Evolutionary conservation across 176 grass and related monocot genomes (phyloP).

Genomic region (Carex cristatella): DNA sequence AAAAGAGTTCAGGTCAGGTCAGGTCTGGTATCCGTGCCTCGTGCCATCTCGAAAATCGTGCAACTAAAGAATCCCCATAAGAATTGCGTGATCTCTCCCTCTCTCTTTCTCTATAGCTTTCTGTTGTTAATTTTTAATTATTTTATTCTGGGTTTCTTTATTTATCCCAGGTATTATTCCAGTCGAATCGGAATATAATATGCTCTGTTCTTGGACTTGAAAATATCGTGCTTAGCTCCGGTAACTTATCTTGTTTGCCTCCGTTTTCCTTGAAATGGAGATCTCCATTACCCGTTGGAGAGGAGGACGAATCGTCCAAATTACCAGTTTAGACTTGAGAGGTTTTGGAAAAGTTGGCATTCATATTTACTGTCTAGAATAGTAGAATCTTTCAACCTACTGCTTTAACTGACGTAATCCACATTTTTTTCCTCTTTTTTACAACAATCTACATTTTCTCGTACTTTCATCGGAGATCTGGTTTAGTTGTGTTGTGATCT

Average conservation of each 20-base stretch:
- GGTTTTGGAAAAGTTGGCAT: background rate
- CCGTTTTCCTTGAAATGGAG: background rate
- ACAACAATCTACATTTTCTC: background rate
- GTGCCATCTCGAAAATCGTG: constrained; percentile 35
- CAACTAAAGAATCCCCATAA: constrained; percentile 11
- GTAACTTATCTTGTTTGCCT: background rate
- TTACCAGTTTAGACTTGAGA: background rate
- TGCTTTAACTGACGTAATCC: constrained; percentile 19
- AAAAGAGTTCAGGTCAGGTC: constrained; percentile 6
- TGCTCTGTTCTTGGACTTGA: constrained; percentile 8
- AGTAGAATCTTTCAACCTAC: constrained; percentile 6
- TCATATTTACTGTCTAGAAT: background rate
- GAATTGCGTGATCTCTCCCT: constrained; percentile 28
- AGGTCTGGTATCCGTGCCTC: constrained; percentile 22
- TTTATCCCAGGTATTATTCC: constrained; percentile 21
- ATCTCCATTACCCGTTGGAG: background rate
- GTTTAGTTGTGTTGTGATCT: background rate
- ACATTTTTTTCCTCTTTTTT: background rate
- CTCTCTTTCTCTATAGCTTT: background rate
- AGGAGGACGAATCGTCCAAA: background rate
- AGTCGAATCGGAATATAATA: constrained; percentile 7
- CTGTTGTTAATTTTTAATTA: background rate
- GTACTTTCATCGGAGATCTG: background rate
- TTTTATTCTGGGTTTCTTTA: background rate
- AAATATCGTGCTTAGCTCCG: constrained; percentile 18